Evolutionary conservation across 257 asterid genomes (phyloP).

Genomic region (Jacaranda mimosifolia): DNA sequence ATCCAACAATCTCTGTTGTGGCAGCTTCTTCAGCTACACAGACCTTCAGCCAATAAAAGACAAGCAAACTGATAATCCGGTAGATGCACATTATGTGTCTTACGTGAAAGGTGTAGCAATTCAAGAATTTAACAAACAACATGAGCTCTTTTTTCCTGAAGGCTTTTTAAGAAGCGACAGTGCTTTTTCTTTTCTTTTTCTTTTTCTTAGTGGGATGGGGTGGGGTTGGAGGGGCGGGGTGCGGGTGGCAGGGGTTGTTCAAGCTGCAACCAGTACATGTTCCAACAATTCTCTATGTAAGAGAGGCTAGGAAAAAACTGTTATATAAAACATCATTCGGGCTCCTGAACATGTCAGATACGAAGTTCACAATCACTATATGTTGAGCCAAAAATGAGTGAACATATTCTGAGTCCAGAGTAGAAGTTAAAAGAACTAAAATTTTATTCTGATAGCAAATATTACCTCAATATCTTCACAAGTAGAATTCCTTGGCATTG

Average conservation of each 20-base stretch:
- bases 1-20: not conserved
- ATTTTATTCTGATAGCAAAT: constrained; percentile 6
- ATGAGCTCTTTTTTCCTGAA: not conserved
- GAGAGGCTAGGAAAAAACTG: too few relatives aligned
- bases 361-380: not conserved
- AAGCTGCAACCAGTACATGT: not conserved
- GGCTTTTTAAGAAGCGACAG: not conserved
- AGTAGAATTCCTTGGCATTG: constrained; percentile 88
- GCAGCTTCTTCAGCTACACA: not conserved
- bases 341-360: constrained; percentile 4
- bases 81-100: constrained; percentile 1
- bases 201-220: not conserved
- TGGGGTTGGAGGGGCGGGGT: not conserved
- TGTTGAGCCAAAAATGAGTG: not conserved
- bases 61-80: too few relatives aligned
- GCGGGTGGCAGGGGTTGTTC: not conserved
- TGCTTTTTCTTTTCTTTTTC: too few relatives aligned
- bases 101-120: not conserved
- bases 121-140: not conserved
- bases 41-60: too few relatives aligned
- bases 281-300: not conserved
- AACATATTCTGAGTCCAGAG: not conserved
- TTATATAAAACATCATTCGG: not conserved
- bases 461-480: constrained; percentile 89
- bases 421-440: not conserved